These are phyloP conservation scores for Russula virescens DNA, from an alignment of 768 basidiomycete species.

Conservation along the genomic window DNA sequence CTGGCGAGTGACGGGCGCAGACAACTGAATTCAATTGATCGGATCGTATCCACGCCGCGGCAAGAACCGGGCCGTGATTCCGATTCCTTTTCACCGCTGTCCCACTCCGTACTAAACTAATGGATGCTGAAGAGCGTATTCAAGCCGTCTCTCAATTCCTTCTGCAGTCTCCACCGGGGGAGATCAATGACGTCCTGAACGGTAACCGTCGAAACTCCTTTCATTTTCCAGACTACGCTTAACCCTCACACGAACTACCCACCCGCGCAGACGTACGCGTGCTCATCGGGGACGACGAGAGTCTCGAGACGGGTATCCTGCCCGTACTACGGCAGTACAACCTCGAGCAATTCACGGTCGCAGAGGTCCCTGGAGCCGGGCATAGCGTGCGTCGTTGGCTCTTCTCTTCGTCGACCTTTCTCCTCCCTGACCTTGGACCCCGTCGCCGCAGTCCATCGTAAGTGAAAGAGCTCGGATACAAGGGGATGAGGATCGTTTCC, in stretches of 20 bases:
- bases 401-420: background rate
- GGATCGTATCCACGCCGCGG: too few species aligned
- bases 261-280: conserved; percentile 69
- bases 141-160: conserved; percentile 72
- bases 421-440: background rate
- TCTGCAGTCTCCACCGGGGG: conserved; percentile 88
- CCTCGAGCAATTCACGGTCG: conserved; percentile 78
- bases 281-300: conserved; percentile 82
- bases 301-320: conserved; percentile 70
- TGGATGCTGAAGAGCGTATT: conserved; percentile 62
- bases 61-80: background rate
- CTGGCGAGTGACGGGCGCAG: too few species aligned
- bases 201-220: conserved; percentile 39
- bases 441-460: conserved; percentile 65
- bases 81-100: background rate
- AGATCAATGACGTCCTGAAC: conserved; percentile 94
- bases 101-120: too few species aligned
- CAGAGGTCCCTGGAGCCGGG: conserved; percentile 69
- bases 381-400: conserved; percentile 56
- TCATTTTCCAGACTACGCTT: background rate
- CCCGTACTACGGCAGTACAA: conserved; percentile 84
- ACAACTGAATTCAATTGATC: too few species aligned
- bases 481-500: conserved; percentile 59
- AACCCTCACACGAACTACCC: conserved; percentile 6
- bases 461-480: conserved; percentile 62